These are phyloP conservation scores for Peziza echinospora DNA, from an alignment of 495 filamentous ascomycete species.

Conservation along the genomic window DNA sequence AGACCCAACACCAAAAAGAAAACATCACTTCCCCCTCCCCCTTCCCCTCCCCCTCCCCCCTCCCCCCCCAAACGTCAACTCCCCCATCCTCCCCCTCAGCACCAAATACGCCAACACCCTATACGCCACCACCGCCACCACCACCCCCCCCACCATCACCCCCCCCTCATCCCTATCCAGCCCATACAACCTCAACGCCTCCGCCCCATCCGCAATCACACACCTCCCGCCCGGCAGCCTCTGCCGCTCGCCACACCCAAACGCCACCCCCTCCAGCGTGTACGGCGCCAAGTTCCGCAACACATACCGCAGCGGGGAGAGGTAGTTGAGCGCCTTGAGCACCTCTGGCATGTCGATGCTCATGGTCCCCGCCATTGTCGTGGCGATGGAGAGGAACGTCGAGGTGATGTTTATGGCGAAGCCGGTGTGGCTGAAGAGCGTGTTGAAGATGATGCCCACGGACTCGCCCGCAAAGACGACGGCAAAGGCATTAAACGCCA, in stretches of 20 bases:
- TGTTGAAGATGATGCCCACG: constrained; percentile 61
- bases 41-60: too few species aligned
- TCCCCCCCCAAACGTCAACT: background rate
- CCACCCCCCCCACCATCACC: constrained; percentile 38
- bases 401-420: constrained; percentile 50
- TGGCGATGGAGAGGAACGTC: constrained; percentile 40
- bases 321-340: constrained; percentile 44
- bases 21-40: too few species aligned
- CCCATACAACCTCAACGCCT: constrained; percentile 42
- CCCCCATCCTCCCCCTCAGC: constrained; percentile 27
- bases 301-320: constrained; percentile 46
- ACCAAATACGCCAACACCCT: constrained; percentile 40
- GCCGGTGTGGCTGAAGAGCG: constrained; percentile 47
- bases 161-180: constrained; percentile 30
- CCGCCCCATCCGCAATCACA: constrained; percentile 35
- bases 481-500: constrained; percentile 44
- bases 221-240: constrained; percentile 34
- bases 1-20: too few species aligned
- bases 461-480: constrained; percentile 53
- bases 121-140: constrained; percentile 38
- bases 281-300: constrained; percentile 41
- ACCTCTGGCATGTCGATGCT: constrained; percentile 41
- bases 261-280: constrained; percentile 31
- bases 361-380: constrained; percentile 46
- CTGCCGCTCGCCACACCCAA: constrained; percentile 37